phyloP scores from a whole-genome alignment of 495 filamentous ascomycete species.

The Bacidia gigantensis region DNA sequence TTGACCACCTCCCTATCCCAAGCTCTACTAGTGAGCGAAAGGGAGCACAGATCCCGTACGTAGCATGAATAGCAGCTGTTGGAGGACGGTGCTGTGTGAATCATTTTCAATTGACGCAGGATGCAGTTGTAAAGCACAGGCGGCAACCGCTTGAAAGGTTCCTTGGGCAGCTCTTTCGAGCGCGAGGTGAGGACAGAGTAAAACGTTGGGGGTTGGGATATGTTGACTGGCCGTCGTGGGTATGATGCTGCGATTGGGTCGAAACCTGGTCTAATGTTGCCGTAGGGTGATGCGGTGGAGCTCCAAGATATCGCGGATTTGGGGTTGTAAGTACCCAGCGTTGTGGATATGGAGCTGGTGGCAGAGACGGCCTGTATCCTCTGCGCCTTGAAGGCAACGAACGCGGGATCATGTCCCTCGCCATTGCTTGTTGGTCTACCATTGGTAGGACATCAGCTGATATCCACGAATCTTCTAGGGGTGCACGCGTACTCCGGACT shows the following conservation, averaged over 20 bases:
- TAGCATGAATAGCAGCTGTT: constrained; percentile 59
- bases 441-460: not conserved
- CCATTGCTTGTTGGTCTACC: not conserved
- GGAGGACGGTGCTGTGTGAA: constrained; percentile 32
- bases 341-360: not conserved
- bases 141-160: constrained; percentile 37
- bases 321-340: not conserved
- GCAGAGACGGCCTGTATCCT: not conserved
- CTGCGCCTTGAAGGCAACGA: not conserved
- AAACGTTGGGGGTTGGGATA: not conserved
- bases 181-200: not conserved
- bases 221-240: not conserved
- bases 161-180: constrained; percentile 5
- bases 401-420: not conserved
- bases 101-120: constrained; percentile 32
- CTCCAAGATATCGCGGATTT: not conserved
- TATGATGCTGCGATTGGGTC: not conserved
- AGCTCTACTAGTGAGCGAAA: constrained; percentile 51
- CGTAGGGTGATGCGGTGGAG: not conserved
- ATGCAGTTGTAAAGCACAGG: constrained; percentile 45
- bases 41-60: constrained; percentile 56
- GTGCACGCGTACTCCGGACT: not conserved
- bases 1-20: constrained; percentile 54
- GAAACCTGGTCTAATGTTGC: constrained; percentile 1
- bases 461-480: not conserved